Conservation (phyloP, 2,329 filamentous ascomycete species). For the Biscogniauxia sp. region DNA sequence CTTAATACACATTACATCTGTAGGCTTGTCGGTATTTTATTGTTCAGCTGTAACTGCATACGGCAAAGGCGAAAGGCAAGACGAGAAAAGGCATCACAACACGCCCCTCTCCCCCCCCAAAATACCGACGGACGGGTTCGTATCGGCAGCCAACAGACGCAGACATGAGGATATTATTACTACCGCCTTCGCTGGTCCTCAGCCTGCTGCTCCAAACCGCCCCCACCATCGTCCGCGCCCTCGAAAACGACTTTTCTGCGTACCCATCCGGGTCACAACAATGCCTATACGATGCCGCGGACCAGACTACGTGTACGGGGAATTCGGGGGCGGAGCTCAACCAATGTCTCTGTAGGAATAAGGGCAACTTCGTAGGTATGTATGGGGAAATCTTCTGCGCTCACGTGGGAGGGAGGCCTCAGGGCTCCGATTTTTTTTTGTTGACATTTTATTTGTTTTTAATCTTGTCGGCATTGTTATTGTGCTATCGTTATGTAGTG, state of each 20-base stretch:
- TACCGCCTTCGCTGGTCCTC: slow-evolving; percentile 24
- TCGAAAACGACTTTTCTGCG: slow-evolving; percentile 41
- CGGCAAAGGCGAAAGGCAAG: no score
- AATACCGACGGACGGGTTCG: not conserved
- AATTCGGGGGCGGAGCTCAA: slow-evolving; percentile 42
- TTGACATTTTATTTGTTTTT: no score
- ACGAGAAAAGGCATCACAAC: not conserved
- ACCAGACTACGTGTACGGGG: slow-evolving; percentile 40
- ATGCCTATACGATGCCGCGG: slow-evolving; percentile 44
- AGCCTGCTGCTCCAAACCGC: slow-evolving; percentile 28
- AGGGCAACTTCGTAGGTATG: slow-evolving; percentile 43
- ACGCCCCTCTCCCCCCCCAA: no score
- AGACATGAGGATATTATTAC: slow-evolving; percentile 21
- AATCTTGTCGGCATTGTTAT: not conserved
- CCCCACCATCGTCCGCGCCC: slow-evolving; percentile 20
- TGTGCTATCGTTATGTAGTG: not conserved
- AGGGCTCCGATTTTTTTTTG: not conserved
- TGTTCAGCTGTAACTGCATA: not conserved
- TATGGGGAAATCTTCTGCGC: not conserved
- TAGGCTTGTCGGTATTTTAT: not conserved
- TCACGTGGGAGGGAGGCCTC: not conserved
- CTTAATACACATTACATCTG: not conserved
- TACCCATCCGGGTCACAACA: slow-evolving; percentile 41
- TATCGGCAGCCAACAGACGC: not conserved
- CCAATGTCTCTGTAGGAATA: slow-evolving; percentile 49